A percentile compares a stretch with the other conserved stretches of the same genome.
Conservation (phyloP, 345 rosid species). For the Pistacia vera region DNA sequence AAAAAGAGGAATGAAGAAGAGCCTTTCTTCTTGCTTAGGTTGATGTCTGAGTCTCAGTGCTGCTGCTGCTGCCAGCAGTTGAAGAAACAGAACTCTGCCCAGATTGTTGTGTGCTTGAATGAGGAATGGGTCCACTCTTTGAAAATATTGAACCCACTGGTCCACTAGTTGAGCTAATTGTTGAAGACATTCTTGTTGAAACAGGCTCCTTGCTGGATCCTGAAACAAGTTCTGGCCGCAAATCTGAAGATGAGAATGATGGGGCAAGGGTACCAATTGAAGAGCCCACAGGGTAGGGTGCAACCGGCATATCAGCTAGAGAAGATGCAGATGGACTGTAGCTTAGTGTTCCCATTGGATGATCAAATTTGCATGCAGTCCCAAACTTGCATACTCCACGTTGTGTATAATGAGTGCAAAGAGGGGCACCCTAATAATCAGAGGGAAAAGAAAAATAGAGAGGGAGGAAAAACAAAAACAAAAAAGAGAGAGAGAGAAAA, state of each 20-base stretch:
- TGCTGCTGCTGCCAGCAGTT: conserved; percentile 28
- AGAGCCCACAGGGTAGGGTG: conserved; percentile 74
- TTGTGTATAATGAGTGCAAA: conserved; percentile 60
- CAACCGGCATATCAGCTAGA: conserved; percentile 70
- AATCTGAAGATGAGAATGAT: conserved; percentile 65
- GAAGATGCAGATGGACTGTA: conserved; percentile 86
- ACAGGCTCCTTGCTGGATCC: conserved; percentile 46
- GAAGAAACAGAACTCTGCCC: conserved; percentile 50
- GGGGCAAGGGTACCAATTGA: conserved; percentile 66
- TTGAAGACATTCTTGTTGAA: conserved; percentile 42
- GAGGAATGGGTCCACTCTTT: conserved; percentile 34
- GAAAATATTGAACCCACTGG: conserved; percentile 43
- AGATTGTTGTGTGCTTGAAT: conserved; percentile 40
- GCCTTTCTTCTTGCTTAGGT: conserved; percentile 29
- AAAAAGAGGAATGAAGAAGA: conserved; percentile 25
- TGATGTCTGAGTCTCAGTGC: conserved; percentile 28
- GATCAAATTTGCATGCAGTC: conserved; percentile 76
- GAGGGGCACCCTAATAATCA: conserved; percentile 59
- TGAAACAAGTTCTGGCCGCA: conserved; percentile 53
- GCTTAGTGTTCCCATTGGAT: conserved; percentile 59
- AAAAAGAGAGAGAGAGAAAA: neutral
- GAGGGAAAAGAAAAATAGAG: too few species aligned
- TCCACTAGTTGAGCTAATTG: conserved; percentile 43
- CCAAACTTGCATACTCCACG: conserved; percentile 77
- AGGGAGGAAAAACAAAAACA: too few species aligned